Evolutionary conservation across 164 flowering plant genomes (phyloP), one percentile per base, ranked within the genome.

Genomic region (Umbellularia californica): DNA sequence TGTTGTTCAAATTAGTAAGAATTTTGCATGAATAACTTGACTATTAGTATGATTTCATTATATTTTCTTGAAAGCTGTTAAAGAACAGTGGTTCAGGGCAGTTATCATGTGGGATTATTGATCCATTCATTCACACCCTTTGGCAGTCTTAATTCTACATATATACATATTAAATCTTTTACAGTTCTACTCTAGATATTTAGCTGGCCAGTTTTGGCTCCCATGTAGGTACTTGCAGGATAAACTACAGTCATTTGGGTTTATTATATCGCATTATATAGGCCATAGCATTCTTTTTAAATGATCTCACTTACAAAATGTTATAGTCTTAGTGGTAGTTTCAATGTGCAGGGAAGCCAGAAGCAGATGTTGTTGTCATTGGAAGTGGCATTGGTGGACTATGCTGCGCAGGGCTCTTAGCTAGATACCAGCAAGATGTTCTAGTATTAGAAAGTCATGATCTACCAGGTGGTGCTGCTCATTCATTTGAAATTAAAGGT

Each of bases 361-460:
- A 93, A 82, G 99, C 97, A 15, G 99, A 95, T 87, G 92, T 92
- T 67, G 84, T 95, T 47, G 92, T 95, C 22, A 90, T 95, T 67
- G 99, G 99, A 65, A 93, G 99, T 84, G 99, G 99, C 2, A 90
- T 95, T 78, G 98, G 87, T 58, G 99, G 99, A 50, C 80, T 95
- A 1, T 92, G 97, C 76, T 95, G 98, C 74, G 97, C 85, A 0
- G 93, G 87, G 58, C 89, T 93, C 58, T 82, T 95, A 50, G 93
- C 98, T 70, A 82, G 97, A 75, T 95, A 95, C 72, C 66, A 78
- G 72, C 86, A 90, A 83, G 97, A 95, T 81, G 99, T 93, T 78
- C 77, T 95, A 28, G 92, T 93, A 3, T 76, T 95, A 64, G 99
- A 95, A 76, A 93, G 98, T 77, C 99, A 95, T 85, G 96, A 95